Evolutionary conservation across 805 yeast genomes (phyloP).

Genomic region (Cyberlindnera suaveolens): DNA sequence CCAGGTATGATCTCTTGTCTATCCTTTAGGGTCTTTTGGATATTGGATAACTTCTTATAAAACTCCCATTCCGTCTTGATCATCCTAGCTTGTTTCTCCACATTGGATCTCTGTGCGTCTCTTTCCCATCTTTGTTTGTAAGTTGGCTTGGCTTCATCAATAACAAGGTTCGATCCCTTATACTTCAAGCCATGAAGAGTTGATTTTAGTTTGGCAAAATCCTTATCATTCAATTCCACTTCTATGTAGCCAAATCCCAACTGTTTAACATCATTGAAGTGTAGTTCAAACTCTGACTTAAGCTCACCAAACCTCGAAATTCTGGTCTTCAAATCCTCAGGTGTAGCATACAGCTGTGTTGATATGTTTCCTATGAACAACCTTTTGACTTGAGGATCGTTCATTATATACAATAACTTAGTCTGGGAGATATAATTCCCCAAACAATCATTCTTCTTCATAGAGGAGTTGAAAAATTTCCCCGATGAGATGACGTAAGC

Average conservation of each 20-base stretch:
- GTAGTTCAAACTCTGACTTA: constrained; percentile 40
- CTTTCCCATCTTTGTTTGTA: constrained; percentile 41
- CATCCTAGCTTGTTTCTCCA: constrained; percentile 28
- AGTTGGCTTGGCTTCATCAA: constrained; percentile 57
- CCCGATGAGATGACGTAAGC: too few relatives aligned
- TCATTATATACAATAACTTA: neutral
- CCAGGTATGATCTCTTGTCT: constrained; percentile 46
- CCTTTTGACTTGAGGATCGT: constrained; percentile 21
- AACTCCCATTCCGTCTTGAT: constrained; percentile 33
- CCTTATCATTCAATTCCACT: constrained; percentile 41
- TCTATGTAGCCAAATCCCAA: constrained; percentile 58
- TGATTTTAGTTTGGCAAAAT: constrained; percentile 42
- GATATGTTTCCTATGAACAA: constrained; percentile 71
- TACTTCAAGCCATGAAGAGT: constrained; percentile 66
- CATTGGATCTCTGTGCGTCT: constrained; percentile 32
- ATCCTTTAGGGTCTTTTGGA: constrained; percentile 35
- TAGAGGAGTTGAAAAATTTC: too few relatives aligned
- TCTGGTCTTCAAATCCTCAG: constrained; percentile 45
- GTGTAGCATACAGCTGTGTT: constrained; percentile 37
- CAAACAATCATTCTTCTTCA: too few relatives aligned
- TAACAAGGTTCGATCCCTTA: constrained; percentile 62
- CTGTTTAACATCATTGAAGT: constrained; percentile 41
- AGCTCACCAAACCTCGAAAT: constrained; percentile 59
- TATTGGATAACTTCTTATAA: constrained; percentile 31
- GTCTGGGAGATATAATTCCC: neutral